These are phyloP conservation scores for Verticillium nubilum DNA, from an alignment of 2,329 filamentous ascomycete genomes.

Conservation along the genomic window DNA sequence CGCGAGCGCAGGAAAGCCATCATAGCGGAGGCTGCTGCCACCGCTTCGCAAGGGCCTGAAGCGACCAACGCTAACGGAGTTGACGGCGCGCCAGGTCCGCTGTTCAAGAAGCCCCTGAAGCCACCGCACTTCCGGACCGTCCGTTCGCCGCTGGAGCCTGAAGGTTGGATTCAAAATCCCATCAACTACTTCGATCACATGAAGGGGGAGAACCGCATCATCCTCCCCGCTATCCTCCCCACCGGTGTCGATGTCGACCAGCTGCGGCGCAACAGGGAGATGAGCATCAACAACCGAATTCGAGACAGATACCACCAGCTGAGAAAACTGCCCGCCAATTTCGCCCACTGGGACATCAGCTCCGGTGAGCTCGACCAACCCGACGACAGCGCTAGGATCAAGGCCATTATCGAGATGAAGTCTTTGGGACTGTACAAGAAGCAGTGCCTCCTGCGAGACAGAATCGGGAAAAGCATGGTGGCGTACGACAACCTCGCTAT, in stretches of 20 bases:
- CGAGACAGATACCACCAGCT: conserved; percentile 78
- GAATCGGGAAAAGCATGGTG: conserved; percentile 86
- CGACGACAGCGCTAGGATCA: conserved; percentile 79
- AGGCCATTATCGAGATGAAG: conserved; percentile 94
- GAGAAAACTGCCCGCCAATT: conserved; percentile 75
- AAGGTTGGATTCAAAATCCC: conserved; percentile 36
- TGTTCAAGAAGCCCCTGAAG: conserved; percentile 23
- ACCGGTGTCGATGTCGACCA: conserved; percentile 84
- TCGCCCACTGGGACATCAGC: conserved; percentile 80
- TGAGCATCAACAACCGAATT: conserved; percentile 86
- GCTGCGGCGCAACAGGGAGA: conserved; percentile 79
- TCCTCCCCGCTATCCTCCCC: conserved; percentile 85
- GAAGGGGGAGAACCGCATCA: conserved; percentile 67
- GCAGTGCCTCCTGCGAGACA: conserved; percentile 79
- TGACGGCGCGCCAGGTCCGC: background rate
- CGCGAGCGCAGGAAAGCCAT: conserved; percentile 60
- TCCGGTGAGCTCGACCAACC: conserved; percentile 63
- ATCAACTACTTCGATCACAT: conserved; percentile 80
- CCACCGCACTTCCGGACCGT: conserved; percentile 63
- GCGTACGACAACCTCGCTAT: conserved; percentile 94
- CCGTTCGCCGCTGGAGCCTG: conserved; percentile 61
- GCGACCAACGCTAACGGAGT: background rate
- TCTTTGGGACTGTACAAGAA: conserved; percentile 82
- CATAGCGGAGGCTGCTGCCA: conserved; percentile 37
- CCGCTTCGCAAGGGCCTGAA: conserved; percentile 9